Percentiles rank a stretch among this genome's conserved stretches.
Evolutionary conservation across 352 stramenopile species (phyloP).

Genomic region (Phytophthora pinifolia): DNA sequence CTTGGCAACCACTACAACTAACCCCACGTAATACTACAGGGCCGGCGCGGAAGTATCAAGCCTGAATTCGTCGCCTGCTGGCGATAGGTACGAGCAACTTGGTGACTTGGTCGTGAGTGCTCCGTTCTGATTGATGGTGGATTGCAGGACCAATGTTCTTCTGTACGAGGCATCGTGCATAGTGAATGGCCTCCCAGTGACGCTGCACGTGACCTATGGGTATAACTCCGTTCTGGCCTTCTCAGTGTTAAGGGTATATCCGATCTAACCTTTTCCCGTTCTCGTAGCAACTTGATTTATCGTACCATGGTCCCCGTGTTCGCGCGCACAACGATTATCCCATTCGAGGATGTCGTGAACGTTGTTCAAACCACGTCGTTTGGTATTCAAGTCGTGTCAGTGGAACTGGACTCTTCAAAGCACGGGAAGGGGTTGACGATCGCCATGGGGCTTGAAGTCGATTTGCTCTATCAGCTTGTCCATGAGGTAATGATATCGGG

Average conservation of each 20-base stretch:
- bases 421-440: slow-evolving; percentile 64
- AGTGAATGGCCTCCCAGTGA: slow-evolving; percentile 67
- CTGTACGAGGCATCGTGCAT: slow-evolving; percentile 82
- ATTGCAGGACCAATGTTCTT: slow-evolving; percentile 61
- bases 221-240: slow-evolving; percentile 17
- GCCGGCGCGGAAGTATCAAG: slow-evolving; percentile 46
- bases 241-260: not conserved
- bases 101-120: too few relatives aligned
- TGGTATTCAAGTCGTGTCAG: slow-evolving; percentile 61
- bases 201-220: slow-evolving; percentile 78
- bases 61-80: slow-evolving; percentile 34
- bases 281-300: slow-evolving; percentile 59
- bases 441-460: slow-evolving; percentile 74
- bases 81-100: slow-evolving; percentile 31
- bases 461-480: slow-evolving; percentile 73
- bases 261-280: slow-evolving; percentile 1
- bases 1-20: too few relatives aligned
- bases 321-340: slow-evolving; percentile 58
- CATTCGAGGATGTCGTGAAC: slow-evolving; percentile 57
- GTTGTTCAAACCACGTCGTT: slow-evolving; percentile 61
- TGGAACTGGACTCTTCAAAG: slow-evolving; percentile 46
- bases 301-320: slow-evolving; percentile 79
- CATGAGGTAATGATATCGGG: slow-evolving; percentile 38
- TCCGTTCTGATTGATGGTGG: not conserved
- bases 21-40: too few relatives aligned